These are phyloP conservation scores for Candida silvicultrix DNA, from an alignment of 805 yeast genomes.

Conservation along the genomic window DNA sequence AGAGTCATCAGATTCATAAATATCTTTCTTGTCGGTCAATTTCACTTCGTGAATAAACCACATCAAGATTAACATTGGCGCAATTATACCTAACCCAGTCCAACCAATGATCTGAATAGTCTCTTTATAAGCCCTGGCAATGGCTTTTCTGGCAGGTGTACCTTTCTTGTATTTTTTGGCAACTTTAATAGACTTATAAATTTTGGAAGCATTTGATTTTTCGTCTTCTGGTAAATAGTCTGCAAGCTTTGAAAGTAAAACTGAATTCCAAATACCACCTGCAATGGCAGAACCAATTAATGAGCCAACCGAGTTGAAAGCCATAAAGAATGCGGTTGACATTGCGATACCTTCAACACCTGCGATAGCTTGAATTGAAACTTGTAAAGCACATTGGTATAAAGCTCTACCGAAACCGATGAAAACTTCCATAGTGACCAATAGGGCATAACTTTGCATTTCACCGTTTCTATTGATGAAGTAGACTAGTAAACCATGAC, in stretches of 20 bases:
- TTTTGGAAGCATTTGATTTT: conserved; percentile 8
- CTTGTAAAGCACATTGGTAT: conserved; percentile 20
- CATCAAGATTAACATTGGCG: conserved; percentile 16
- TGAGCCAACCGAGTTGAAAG: conserved; percentile 23
- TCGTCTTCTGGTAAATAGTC: conserved; percentile 9
- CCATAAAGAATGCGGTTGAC: conserved; percentile 25
- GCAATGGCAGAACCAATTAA: conserved; percentile 23
- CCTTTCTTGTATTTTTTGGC: conserved; percentile 17
- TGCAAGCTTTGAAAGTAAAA: conserved; percentile 5
- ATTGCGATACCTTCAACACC: conserved; percentile 24
- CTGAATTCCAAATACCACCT: conserved; percentile 20
- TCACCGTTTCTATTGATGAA: conserved; percentile 18
- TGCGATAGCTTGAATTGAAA: conserved; percentile 23
- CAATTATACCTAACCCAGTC: conserved; percentile 16
- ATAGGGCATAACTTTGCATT: conserved; percentile 8
- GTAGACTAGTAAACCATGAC: conserved; percentile 22
- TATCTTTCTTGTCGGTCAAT: conserved; percentile 11
- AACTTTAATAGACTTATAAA: conserved; percentile 12
- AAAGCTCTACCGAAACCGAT: conserved; percentile 25
- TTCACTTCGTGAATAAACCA: conserved; percentile 13
- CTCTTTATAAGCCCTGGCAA: conserved; percentile 17
- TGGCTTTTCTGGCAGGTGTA: conserved; percentile 13
- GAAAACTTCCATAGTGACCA: conserved; percentile 18
- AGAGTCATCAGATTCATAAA: conserved; percentile 3
- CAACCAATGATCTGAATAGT: conserved; percentile 19